Base-by-base conservation (phyloP, 805 yeast genomes). In the Saccharomycopsis selenospora region DNA sequence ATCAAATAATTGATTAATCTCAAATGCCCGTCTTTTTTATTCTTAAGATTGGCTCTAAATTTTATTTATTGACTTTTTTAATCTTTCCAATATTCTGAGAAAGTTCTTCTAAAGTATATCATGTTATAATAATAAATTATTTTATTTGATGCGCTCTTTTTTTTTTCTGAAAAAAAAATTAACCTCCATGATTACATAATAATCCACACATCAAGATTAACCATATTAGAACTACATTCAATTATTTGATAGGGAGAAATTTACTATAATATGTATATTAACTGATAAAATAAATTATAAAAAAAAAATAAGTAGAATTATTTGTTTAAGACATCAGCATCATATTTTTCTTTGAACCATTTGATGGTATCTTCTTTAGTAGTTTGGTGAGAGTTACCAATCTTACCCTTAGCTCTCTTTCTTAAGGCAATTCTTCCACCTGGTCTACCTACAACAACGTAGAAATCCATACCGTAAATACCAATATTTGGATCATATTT, bases 381-480 rank as follows among this genome's bases (percentile, higher is more conserved):
- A 70, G 95, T 85, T 74, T 80, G 80, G 86, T 93, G 99, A 68
- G 78, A 66, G 83, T 85, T 82, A 77, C 99, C 99, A 64, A 93
- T 78, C 64, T 74, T 76, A 66, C 88, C 77, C 70, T 81, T 78
- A 70, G 85, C 77, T 80, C 95, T 87, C 95, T 93, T 93, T 85
- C 93, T 85, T 82, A 98, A 91, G 68, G 98, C 81, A 66, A 93
- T 86, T 80, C 99, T 87, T 80, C 81, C 84, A 79, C 99, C 99
- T 71, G 96, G 93, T 80, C 99, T 91, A 74, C 96, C 97, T 79
- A 93, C 78, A 70, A 91, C 96, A 70, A 93, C 89, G 90, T 90
- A 93, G 88, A 93, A 93, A 78, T 93, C 99, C 95, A 85, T 93
- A 84, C 99, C 99, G 93, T 91, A 93, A 73, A 93, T 93, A 74